phyloP scores from a whole-genome alignment of 1,139 yeast species.

The Torulaspora globosa region DNA sequence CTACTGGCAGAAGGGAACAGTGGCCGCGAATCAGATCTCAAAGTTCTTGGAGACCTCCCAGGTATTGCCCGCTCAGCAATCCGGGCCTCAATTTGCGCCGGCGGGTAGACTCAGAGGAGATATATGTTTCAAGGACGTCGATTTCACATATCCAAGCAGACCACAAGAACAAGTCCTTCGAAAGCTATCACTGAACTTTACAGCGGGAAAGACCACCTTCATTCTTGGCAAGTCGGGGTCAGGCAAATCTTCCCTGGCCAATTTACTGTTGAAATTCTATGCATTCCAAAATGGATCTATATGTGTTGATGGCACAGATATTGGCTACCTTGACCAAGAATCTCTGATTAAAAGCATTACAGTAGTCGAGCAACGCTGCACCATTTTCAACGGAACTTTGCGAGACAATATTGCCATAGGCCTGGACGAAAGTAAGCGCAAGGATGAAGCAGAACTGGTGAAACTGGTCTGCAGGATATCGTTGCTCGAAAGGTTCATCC shows the following conservation, averaged over 20 bases:
- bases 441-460: conserved; percentile 33
- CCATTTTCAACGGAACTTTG: conserved; percentile 60
- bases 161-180: conserved; percentile 44
- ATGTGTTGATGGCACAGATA: conserved; percentile 50
- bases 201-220: conserved; percentile 50
- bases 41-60: conserved; percentile 12
- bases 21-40: conserved; percentile 45
- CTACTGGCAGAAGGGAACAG: conserved; percentile 57
- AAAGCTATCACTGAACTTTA: conserved; percentile 45
- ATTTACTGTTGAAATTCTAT: conserved; percentile 59
- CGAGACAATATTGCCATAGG: conserved; percentile 59
- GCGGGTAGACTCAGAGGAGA: conserved; percentile 24
- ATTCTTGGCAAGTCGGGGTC: conserved; percentile 85
- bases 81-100: conserved; percentile 15
- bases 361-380: conserved; percentile 66
- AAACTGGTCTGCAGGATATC: conserved; percentile 52
- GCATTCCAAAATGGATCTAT: conserved; percentile 47
- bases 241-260: conserved; percentile 81
- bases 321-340: conserved; percentile 42
- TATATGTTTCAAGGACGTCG: conserved; percentile 49
- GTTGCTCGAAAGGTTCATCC: conserved; percentile 46
- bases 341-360: conserved; percentile 66
- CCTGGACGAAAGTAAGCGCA: conserved; percentile 21
- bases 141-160: conserved; percentile 61
- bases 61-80: conserved; percentile 10